Evolutionary conservation across 306 rosid genomes (phyloP).

Genomic region (Ochetophila trinervis): DNA sequence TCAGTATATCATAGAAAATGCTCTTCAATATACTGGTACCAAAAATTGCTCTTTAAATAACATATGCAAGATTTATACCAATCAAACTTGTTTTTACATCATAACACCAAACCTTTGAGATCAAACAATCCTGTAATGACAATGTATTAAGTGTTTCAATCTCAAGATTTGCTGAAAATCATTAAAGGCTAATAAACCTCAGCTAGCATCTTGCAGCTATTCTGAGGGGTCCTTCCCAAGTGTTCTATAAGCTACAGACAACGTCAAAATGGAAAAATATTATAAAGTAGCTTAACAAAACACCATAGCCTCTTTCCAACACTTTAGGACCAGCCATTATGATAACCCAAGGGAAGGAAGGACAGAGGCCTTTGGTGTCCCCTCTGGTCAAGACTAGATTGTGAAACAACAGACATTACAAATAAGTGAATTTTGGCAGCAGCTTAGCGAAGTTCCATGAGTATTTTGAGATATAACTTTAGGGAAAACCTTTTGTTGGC

Average conservation of each 20-base stretch:
- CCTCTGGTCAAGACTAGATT: neutral
- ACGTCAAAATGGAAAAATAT: too few species aligned
- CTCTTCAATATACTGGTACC: neutral
- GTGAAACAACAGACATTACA: constrained; percentile 1
- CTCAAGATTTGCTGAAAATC: too few species aligned
- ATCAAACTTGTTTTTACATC: too few species aligned
- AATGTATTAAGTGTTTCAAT: too few species aligned
- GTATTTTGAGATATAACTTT: neutral
- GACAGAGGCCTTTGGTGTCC: too few species aligned
- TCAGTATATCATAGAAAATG: neutral
- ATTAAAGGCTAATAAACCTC: neutral
- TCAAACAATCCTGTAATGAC: too few species aligned
- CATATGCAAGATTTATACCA: neutral
- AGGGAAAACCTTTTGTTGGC: constrained; percentile 77
- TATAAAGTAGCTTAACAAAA: neutral
- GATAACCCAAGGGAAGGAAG: neutral
- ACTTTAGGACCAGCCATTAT: constrained; percentile 1
- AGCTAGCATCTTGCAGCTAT: neutral
- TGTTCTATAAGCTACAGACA: neutral
- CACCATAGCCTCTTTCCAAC: neutral
- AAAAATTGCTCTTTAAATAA: neutral
- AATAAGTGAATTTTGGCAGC: neutral
- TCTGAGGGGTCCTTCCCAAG: neutral
- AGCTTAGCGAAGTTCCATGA: neutral
- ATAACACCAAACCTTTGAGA: too few species aligned